These are phyloP conservation scores for Medicago arabica DNA, from an alignment of 306 rosid genomes.

Conservation along the genomic window DNA sequence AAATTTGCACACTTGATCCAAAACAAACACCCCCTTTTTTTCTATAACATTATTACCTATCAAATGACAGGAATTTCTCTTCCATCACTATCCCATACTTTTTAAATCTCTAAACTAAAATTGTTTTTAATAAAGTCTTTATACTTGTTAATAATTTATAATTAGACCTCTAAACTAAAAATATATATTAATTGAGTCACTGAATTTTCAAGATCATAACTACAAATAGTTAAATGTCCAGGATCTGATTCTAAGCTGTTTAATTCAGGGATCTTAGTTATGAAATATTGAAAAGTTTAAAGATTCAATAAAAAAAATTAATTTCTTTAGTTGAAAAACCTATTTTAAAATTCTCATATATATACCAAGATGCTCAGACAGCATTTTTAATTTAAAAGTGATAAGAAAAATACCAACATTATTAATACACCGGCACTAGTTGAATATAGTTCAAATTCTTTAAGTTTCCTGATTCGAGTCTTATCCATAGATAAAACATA, in stretches of 20 bases:
- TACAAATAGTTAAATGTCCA: not conserved
- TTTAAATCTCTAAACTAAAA: not conserved
- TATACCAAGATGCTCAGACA: too few relatives aligned
- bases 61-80: not conserved
- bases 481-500: too few relatives aligned
- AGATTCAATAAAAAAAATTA: not conserved
- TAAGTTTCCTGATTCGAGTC: not conserved
- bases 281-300: not conserved
- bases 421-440: too few relatives aligned
- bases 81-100: constrained; percentile 17
- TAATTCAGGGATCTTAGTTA: not conserved
- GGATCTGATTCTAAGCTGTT: not conserved
- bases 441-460: too few relatives aligned
- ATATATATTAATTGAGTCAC: too few relatives aligned
- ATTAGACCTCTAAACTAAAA: too few relatives aligned
- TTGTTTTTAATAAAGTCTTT: not conserved
- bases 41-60: not conserved
- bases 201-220: not conserved
- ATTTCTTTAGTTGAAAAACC: not conserved
- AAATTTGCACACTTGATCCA: not conserved
- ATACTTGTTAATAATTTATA: not conserved
- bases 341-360: too few relatives aligned
- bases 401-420: too few relatives aligned
- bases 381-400: too few relatives aligned
- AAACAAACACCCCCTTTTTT: not conserved